Evolutionary conservation across 768 basidiomycete species (phyloP), one percentile per base, ranked within the genome.

Genomic region (Lactifluus subvellereus): DNA sequence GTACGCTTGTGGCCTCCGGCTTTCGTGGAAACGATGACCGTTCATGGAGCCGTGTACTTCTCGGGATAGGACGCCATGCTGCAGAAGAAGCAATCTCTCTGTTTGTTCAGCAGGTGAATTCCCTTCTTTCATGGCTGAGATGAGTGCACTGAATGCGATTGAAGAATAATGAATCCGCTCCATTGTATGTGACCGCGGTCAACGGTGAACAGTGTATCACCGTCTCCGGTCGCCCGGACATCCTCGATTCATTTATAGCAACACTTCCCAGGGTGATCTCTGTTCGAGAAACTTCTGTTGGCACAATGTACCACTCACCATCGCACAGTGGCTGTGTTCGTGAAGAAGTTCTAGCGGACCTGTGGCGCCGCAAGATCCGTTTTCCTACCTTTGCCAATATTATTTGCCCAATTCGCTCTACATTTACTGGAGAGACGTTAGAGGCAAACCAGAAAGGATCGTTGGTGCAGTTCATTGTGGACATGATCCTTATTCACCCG

Each of bases 151-250:
- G 73, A n/a, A 13, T 45, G 67, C 7, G 65, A 67, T 45, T 40
- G 64, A 60, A 61, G 67, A 37, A 52, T 45, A 37, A 7, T n/a
- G 61, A 52, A 16, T 37, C 45, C 18, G 8, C 60, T n/a, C 58
- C 68, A 16, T 71, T 86, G 68, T 76, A 72, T 68, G 72, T 86
- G 50, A 84, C 84, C 0, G 81, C 83, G 9, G 73, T 83, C 61
- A 74, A 82, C 54, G 78, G 79, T 61, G 74, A 77, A 57, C 71
- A 66, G 11, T 79, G 76, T 59, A 73, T 84, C 58, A 85, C 85
- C 11, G 72, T 86, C 54, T 87, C 85, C 2, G 86, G 85, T 27
- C 78, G 74, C 54, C 85, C 85, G 2, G 79, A 82, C 62, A 57
- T 77, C 51, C 72, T 87, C 35, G 69, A 72, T 7, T 69, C 69